Conservation (phyloP, 1,284 basidiomycete species). For the Puccinia coronata region DNA sequence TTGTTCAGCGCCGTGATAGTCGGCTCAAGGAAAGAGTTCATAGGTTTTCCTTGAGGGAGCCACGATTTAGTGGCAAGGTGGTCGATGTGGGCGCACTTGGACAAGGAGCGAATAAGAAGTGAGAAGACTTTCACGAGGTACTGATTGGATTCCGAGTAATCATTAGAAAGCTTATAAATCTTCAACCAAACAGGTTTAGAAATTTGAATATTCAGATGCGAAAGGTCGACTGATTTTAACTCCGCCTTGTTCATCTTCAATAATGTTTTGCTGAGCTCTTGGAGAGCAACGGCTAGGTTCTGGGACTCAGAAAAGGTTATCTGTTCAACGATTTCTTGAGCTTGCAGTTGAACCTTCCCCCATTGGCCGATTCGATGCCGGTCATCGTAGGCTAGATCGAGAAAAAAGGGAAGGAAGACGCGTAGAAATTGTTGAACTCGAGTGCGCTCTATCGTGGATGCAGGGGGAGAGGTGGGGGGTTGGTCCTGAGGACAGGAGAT, state of each 20-base stretch:
- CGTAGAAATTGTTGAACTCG: slow-evolving; percentile 17
- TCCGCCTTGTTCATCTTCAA: not conserved
- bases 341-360: not conserved
- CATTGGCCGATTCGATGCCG: slow-evolving; percentile 4
- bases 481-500: not conserved
- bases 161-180: slow-evolving; percentile 34
- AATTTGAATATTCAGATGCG: slow-evolving; percentile 25
- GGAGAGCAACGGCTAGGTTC: slow-evolving; percentile 1
- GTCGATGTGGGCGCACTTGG: slow-evolving; percentile 46
- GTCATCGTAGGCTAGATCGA: slow-evolving; percentile 31
- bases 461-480: not conserved
- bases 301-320: slow-evolving; percentile 18
- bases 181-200: slow-evolving; percentile 35
- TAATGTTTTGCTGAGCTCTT: slow-evolving; percentile 11
- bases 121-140: slow-evolving; percentile 17
- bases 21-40: slow-evolving; percentile 26
- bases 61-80: slow-evolving; percentile 27
- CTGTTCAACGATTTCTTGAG: slow-evolving; percentile 26
- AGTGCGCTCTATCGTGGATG: not conserved
- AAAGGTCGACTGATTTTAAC: slow-evolving; percentile 19
- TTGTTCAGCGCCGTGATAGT: slow-evolving; percentile 28
- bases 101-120: slow-evolving; percentile 40
- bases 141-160: slow-evolving; percentile 20
- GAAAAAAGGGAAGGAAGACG: slow-evolving; percentile 35
- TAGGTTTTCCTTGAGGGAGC: slow-evolving; percentile 22